Conservation (phyloP, 1,139 yeast genomes). For the Candida glucosophila region DNA sequence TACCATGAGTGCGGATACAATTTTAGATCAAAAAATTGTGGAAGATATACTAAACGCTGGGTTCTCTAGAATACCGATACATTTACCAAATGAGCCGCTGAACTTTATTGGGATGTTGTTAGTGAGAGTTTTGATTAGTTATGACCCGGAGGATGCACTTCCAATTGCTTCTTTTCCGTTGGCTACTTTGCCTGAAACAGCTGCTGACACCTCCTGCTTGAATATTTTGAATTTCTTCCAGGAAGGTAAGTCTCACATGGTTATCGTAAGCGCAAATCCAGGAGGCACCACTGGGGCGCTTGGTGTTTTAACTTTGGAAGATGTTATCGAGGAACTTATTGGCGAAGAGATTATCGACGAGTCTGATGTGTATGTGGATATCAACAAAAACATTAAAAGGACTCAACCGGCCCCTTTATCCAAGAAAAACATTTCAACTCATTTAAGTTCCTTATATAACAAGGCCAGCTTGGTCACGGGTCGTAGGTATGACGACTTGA, state of each 20-base stretch:
- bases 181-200: slow-evolving; percentile 93
- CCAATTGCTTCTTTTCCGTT: slow-evolving; percentile 92
- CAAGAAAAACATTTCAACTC: slow-evolving; percentile 61
- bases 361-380: slow-evolving; percentile 89
- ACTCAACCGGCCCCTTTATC: slow-evolving; percentile 80
- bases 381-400: slow-evolving; percentile 78
- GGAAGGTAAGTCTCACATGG: slow-evolving; percentile 97
- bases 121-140: slow-evolving; percentile 85
- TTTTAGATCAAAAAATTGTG: slow-evolving; percentile 76
- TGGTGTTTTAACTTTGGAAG: slow-evolving; percentile 91
- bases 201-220: slow-evolving; percentile 84
- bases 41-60: slow-evolving; percentile 92
- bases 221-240: slow-evolving; percentile 93
- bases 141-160: slow-evolving; percentile 92
- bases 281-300: slow-evolving; percentile 84
- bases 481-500: slow-evolving; percentile 23
- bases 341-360: slow-evolving; percentile 98
- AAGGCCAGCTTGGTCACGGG: slow-evolving; percentile 24
- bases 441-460: slow-evolving; percentile 52
- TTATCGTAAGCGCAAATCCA: slow-evolving; percentile 78
- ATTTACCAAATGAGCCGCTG: slow-evolving; percentile 78
- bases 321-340: slow-evolving; percentile 92
- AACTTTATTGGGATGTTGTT: slow-evolving; percentile 94
- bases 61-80: slow-evolving; percentile 92
- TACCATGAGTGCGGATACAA: slow-evolving; percentile 78